A percentile compares a stretch with the other conserved stretches of the same genome.
Evolutionary conservation across 192 early-diverging fungal species (phyloP).

Genomic region (Allomyces javanicus): DNA sequence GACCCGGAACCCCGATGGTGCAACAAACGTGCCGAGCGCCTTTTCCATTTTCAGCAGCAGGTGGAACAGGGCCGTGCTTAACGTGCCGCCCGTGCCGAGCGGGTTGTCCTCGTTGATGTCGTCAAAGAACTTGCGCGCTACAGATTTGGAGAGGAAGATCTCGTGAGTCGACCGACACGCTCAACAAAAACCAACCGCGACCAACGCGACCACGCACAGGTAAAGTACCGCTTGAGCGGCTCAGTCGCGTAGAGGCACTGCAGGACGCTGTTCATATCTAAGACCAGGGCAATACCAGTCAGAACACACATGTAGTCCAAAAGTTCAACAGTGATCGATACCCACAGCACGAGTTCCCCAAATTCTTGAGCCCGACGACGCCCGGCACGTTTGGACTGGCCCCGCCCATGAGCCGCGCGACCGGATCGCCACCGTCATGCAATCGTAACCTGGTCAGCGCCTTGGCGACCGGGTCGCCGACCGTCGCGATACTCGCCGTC

Average conservation of each 20-base stretch:
- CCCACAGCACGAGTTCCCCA: not conserved
- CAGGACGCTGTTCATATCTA: constrained; percentile 44
- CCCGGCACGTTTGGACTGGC: not conserved
- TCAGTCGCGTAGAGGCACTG: constrained; percentile 53
- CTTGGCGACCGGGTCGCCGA: no score
- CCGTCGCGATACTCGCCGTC: no score
- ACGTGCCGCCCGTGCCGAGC: constrained; percentile 46
- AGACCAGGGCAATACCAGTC: no score
- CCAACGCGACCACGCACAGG: not conserved
- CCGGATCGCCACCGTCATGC: not conserved
- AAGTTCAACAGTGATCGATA: no score
- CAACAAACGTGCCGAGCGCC: constrained; percentile 50
- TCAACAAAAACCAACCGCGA: no score
- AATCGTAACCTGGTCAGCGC: no score
- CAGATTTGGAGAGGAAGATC: not conserved
- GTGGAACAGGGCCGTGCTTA: constrained; percentile 54
- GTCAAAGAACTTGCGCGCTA: constrained; percentile 24
- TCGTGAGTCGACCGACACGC: no score
- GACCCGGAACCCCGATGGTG: constrained; percentile 52
- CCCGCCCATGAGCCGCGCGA: not conserved
- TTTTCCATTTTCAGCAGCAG: constrained; percentile 69
- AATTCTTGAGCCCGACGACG: not conserved
- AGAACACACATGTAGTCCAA: no score
- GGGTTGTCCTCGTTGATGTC: constrained; percentile 45
- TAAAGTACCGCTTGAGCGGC: constrained; percentile 51